Evolutionary conservation across 2,329 filamentous ascomycete genomes (phyloP), one percentile per base, ranked within the genome.

Genomic region (Hypoxylon sp.): DNA sequence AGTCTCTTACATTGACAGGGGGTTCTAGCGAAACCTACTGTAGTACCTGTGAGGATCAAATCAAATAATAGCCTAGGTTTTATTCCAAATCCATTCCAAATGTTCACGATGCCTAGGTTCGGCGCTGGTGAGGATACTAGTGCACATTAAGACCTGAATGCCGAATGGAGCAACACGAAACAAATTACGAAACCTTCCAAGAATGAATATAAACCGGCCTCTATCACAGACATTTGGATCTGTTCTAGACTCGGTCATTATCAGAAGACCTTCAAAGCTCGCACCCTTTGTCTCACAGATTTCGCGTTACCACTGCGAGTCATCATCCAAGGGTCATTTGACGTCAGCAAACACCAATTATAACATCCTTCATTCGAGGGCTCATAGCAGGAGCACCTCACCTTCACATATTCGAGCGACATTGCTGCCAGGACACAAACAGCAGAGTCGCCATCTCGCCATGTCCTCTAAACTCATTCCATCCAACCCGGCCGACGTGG

Each of bases 401-500:
- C 46, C 50, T 37, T 8, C 65, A 59, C 6, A 58, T 39, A 39
- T 5, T 39, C 55, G 35, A 65, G 7, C 50, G 19, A 46, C 3
- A 35, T 17, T 47, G 6, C 10, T 19, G 57, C 24, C 32, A 42
- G 52, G 17, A 59, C 48, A 48, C 27, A 52, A 24, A 6, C 62
- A 52, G 50, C 37, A 56, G 15, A 48, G 10, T 53, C 72, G 69
- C 17, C 44, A 62, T 35, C 27, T 69, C 73, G 76, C 58, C 72
- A 91, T 91, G 88, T 87, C 88, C 61, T 83, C 84, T 6, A 87
- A 89, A 75, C 86, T 93, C 61, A 86, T 92, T 62, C 91, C 91
- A 3, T 75, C 82, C 15, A 90, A 95, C 74, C 94, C 94, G 11
- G 87, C 89, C 17, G 89, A 93, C 76, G 90, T 96, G 70, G 97